Evolutionary conservation across 2,329 filamentous ascomycete genomes (phyloP).

Genomic region (Aspergillus latus): DNA sequence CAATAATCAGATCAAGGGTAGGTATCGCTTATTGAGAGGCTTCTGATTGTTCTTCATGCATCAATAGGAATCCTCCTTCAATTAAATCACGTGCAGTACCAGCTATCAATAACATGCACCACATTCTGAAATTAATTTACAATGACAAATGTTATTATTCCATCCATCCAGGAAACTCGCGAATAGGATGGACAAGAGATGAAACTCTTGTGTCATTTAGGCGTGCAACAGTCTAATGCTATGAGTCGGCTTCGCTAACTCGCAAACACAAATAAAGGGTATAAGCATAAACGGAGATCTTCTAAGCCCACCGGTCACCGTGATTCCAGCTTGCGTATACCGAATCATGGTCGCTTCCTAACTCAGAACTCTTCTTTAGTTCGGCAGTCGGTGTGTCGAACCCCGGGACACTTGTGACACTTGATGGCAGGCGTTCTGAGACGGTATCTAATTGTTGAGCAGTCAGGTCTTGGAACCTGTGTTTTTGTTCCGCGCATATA

Average conservation of each 20-base stretch:
- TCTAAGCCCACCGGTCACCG: conserved; percentile 23
- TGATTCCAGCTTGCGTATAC: conserved; percentile 20
- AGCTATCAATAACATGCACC: not conserved
- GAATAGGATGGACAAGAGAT: not conserved
- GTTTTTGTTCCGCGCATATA: conserved; percentile 14
- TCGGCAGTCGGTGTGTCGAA: not conserved
- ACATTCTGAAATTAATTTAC: not conserved
- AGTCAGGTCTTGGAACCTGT: conserved; percentile 8
- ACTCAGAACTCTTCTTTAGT: conserved; percentile 2
- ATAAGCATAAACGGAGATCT: conserved; percentile 11
- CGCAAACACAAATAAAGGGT: conserved; percentile 8
- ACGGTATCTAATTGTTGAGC: conserved; percentile 8
- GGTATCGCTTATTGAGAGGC: conserved; percentile 7
- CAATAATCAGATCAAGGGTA: conserved; percentile 9
- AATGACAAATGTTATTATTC: not conserved
- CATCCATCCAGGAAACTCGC: not conserved
- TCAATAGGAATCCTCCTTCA: conserved; percentile 21
- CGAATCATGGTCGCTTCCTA: conserved; percentile 7
- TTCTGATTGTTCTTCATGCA: conserved; percentile 22
- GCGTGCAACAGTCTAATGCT: not conserved
- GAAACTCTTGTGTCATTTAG: not conserved
- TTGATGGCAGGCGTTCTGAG: not conserved
- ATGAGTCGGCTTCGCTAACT: not conserved
- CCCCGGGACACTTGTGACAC: conserved; percentile 1
- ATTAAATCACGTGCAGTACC: conserved; percentile 20